Evolutionary conservation across 2,329 filamentous ascomycete species (phyloP), one percentile per base, ranked within the genome.

Genomic region (Plectosphaerella cucumerina): DNA sequence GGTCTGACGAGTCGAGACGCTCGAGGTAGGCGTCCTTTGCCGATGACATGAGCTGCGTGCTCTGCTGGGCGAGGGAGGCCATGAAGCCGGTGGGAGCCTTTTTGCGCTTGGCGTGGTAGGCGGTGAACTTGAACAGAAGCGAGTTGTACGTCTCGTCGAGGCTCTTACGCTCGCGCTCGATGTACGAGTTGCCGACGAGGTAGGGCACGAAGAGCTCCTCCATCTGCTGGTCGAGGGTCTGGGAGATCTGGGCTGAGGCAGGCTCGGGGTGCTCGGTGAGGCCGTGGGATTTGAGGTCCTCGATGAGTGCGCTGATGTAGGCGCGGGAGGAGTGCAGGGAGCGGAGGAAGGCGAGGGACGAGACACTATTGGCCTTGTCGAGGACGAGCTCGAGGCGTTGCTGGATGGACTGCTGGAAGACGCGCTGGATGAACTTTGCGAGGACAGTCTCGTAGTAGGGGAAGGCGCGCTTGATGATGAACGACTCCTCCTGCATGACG

Each of bases 381-480:
- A 99, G 75, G 4, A 99, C 92, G 83, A 96, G 89, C 66, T 99
- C 94, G 10, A 99, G 77, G 14, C 93, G 83, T 67, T 97, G 93
- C 69, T 99, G 95, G 55, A 99, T 92, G 2, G 93, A 97, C 69
- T 99, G 94, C 65, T 99, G 94, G 63, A 99, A 99, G 11, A 99
- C 87, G 58, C 94, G 82, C 69, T 99, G 94, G 48, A 99, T 80
- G 61, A 99, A 99, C 60, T 93, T 93, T 57, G 86, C 86, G 47
- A 99, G 74, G 1, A 99, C 94, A 53, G 93, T 92, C 61, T 99
- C 94, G 60, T 96, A 93, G 67, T 92, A 97, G 1, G 94, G 94
- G 63, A 99, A 99, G 0, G 94, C 93, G 48, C 91, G 84, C 68
- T 94, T 96, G 67, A 99, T 97, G 66, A 97, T 96, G 58, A 90